phyloP scores from a whole-genome alignment of 1,284 basidiomycete species.

The Phellopilus nigrolimitatus region DNA sequence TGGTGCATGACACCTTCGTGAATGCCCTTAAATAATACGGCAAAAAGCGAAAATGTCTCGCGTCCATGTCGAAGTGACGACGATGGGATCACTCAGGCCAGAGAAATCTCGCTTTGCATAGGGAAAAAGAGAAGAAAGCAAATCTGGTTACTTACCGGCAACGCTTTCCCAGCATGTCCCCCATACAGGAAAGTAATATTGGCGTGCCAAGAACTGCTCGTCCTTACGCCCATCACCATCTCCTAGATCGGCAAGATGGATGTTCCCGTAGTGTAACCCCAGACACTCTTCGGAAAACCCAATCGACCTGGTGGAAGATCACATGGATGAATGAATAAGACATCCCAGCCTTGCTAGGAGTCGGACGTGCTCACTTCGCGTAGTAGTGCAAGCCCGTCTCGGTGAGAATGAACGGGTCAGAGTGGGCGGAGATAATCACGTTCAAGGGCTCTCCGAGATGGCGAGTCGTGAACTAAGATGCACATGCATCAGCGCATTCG shows the following conservation, averaged over 20 bases:
- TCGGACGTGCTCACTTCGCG: conserved; percentile 33
- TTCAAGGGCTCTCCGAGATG: conserved; percentile 41
- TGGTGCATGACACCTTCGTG: neutral
- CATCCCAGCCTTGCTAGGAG: neutral
- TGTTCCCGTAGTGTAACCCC: conserved; percentile 40
- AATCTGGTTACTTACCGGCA: conserved; percentile 23
- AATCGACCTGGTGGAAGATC: conserved; percentile 45
- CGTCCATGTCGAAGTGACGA: too few species aligned
- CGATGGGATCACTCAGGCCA: too few species aligned
- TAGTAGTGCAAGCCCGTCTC: conserved; percentile 38
- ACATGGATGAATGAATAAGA: neutral
- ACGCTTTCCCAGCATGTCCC: conserved; percentile 47
- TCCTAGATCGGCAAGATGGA: conserved; percentile 43
- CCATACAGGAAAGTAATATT: conserved; percentile 40
- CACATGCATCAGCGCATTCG: neutral
- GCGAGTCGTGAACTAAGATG: conserved; percentile 53
- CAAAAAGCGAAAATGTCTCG: too few species aligned
- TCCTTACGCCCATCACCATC: conserved; percentile 39
- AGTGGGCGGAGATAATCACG: conserved; percentile 41
- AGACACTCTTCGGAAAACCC: conserved; percentile 56
- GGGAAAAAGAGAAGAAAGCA: too few species aligned
- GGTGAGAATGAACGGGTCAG: conserved; percentile 40
- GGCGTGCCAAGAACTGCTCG: conserved; percentile 39
- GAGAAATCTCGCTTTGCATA: too few species aligned
- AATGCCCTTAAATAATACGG: too few species aligned